Evolutionary conservation across 768 basidiomycete species (phyloP).

Genomic region (Phlegmacium glaucopus): DNA sequence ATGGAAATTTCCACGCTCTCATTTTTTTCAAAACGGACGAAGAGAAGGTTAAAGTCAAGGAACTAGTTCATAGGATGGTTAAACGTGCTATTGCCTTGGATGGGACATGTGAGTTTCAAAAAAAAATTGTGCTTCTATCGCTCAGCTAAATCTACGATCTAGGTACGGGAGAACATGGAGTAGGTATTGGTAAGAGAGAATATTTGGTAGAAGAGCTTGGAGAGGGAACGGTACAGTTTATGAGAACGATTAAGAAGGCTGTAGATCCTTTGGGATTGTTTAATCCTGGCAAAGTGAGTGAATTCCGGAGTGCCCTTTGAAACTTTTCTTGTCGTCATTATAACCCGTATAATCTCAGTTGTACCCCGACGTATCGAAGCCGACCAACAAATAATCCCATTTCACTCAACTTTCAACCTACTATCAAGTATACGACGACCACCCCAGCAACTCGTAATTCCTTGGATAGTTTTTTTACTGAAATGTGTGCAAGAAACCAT

Average conservation of each 20-base stretch:
- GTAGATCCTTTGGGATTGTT: slow-evolving; percentile 75
- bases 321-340: too few species aligned
- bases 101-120: slow-evolving; percentile 65
- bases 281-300: slow-evolving; percentile 76
- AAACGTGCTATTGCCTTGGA: slow-evolving; percentile 67
- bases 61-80: slow-evolving; percentile 59
- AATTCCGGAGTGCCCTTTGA: too few species aligned
- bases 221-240: slow-evolving; percentile 73
- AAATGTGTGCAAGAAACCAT: too few species aligned
- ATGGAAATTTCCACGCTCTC: slow-evolving; percentile 52
- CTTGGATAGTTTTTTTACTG: too few species aligned
- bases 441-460: too few species aligned
- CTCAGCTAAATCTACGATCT: background rate
- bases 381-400: too few species aligned
- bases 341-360: too few species aligned
- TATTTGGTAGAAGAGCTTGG: slow-evolving; percentile 85
- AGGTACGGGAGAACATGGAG: slow-evolving; percentile 85
- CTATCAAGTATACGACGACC: too few species aligned
- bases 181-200: slow-evolving; percentile 80
- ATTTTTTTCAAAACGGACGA: slow-evolving; percentile 57
- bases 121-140: background rate
- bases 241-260: slow-evolving; percentile 76
- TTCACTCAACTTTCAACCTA: too few species aligned
- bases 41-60: slow-evolving; percentile 39
- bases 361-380: too few species aligned